phyloP scores from a whole-genome alignment of 2,329 filamentous ascomycete genomes.

The Lithohypha guttulata region DNA sequence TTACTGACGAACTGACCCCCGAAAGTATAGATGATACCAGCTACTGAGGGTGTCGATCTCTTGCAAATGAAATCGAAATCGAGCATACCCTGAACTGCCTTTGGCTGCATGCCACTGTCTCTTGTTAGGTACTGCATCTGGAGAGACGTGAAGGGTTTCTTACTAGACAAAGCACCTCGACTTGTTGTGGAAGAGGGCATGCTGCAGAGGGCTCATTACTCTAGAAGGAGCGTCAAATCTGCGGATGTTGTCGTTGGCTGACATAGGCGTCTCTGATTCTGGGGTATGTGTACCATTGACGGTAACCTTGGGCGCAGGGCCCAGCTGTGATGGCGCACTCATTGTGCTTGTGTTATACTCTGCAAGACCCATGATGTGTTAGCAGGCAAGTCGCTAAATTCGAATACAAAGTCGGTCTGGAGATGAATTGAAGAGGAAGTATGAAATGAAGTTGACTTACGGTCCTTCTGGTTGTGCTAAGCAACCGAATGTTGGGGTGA shows the following conservation, averaged over 20 bases:
- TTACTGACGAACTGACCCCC: constrained; percentile 99
- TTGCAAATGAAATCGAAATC: constrained; percentile 99
- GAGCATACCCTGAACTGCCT: constrained; percentile 84
- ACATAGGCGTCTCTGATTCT: constrained; percentile 30
- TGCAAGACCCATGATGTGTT: constrained; percentile 19
- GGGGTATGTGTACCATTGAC: constrained; percentile 31
- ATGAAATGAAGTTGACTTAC: constrained; percentile 6
- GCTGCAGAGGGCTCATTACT: constrained; percentile 75
- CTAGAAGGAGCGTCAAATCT: constrained; percentile 90
- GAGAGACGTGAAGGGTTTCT: constrained; percentile 36
- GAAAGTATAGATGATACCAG: constrained; percentile 99
- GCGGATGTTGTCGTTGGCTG: constrained; percentile 97
- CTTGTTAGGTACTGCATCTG: constrained; percentile 59
- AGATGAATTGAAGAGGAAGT: constrained; percentile 6
- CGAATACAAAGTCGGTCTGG: constrained; percentile 4
- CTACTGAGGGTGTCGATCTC: constrained; percentile 87
- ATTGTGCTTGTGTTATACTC: constrained; percentile 16
- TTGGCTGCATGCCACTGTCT: constrained; percentile 77
- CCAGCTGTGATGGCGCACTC: constrained; percentile 13
- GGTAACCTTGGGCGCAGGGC: constrained; percentile 40
- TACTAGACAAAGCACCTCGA: constrained; percentile 98
- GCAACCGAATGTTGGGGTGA: constrained; percentile 4
- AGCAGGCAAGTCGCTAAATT: constrained; percentile 10
- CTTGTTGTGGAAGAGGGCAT: constrained; percentile 98
- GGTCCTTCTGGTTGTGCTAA: constrained; percentile 1